Conservation (phyloP, 345 rosid species). For the Excoecaria agallocha region DNA sequence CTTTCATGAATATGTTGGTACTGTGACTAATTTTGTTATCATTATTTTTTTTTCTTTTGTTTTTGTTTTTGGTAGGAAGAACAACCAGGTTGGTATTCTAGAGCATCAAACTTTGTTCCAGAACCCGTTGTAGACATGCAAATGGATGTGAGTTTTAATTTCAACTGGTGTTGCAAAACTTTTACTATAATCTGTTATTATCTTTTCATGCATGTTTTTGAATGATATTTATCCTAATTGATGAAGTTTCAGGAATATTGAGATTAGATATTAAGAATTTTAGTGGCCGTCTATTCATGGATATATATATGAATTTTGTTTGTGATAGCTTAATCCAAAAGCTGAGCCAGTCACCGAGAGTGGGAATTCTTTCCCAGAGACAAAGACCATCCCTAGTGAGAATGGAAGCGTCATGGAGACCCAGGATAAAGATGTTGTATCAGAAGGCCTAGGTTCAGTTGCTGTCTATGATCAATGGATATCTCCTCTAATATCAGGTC, state of each 20-base stretch:
- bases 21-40: conserved; percentile 7
- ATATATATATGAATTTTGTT: conserved; percentile 13
- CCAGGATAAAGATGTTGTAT: conserved; percentile 92
- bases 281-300: background rate
- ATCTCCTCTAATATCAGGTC: conserved; percentile 74
- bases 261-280: background rate
- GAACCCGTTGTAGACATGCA: conserved; percentile 71
- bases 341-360: conserved; percentile 55
- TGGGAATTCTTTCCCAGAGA: conserved; percentile 56
- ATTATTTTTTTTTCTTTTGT: conserved; percentile 15
- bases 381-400: conserved; percentile 65
- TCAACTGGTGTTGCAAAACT: background rate
- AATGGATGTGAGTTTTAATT: conserved; percentile 53
- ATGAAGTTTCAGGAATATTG: background rate
- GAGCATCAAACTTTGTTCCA: conserved; percentile 64
- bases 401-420: conserved; percentile 61
- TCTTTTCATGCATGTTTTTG: background rate
- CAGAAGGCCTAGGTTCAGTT: conserved; percentile 72
- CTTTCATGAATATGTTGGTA: conserved; percentile 1
- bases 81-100: conserved; percentile 96
- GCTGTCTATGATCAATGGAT: conserved; percentile 91
- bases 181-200: background rate
- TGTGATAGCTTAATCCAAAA: conserved; percentile 53
- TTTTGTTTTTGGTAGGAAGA: conserved; percentile 65
- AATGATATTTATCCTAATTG: background rate